Evolutionary conservation across 202 grass and related monocot genomes (phyloP), one percentile per base, ranked within the genome.

Genomic region (Cymbopogon flexuosus): DNA sequence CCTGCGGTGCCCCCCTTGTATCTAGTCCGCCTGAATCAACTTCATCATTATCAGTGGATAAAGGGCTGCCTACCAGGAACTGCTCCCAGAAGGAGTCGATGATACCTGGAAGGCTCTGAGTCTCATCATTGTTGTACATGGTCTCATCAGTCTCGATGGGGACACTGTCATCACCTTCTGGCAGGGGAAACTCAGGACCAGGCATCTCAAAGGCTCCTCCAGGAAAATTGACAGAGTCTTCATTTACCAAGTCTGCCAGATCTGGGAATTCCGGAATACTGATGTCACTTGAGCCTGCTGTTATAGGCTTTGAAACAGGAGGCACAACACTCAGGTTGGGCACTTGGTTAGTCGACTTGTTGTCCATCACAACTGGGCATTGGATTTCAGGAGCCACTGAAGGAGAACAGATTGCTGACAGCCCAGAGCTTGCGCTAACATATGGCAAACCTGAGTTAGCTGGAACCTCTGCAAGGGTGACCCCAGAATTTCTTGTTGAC

Each of bases 21-120:
- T 91, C 89, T 22, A 85, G 81, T 69, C 52, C 31, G 54, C 79
- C 86, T 22, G 90, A 96, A 80, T 99, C 87, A 3, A 87, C 82
- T 64, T 97, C 90, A 68, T 93, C 90, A 3, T 52, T 84, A 56
- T 91, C 96, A 2, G 84, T 30, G 3, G 86, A 86, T 5, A 99
- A 37, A 57, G 90, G 82, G 75, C 90, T 94, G 3, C 74, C 59
- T 31, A 87, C 80, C 60, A 99, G 76, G 80, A 99, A 95, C 64
- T 99, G 96, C 79, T 96, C 96, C 96, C 90, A 99, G 82, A 99
- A 99, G 35, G 88, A 79, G 85, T 95, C 92, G 6, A 93, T 90
- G 42, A 99, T 99, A 35, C 56, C 96, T 39, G 92, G 96, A 65
- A 99, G 90, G 76, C 89, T 91, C 72, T 87, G 65, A 16, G 84